phyloP scores from a whole-genome alignment of 139 green algal genomes.

The Coelastrella sp. region DNA sequence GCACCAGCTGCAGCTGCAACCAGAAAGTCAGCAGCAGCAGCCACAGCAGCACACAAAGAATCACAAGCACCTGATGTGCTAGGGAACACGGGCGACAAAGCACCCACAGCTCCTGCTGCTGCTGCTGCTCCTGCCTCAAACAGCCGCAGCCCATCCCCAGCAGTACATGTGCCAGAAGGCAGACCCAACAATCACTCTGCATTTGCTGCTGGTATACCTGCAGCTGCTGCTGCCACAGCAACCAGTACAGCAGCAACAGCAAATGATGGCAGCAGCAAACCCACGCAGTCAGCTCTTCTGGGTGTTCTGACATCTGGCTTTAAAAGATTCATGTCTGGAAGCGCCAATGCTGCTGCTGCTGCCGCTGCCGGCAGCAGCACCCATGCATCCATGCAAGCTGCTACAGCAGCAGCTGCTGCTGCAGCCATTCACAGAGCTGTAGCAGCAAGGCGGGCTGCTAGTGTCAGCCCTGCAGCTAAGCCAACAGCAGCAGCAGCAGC shows the following conservation, averaged over 20 bases:
- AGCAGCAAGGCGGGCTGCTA: background rate
- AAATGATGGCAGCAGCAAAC: background rate
- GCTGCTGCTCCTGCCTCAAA: too few relatives aligned
- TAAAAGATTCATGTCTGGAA: background rate
- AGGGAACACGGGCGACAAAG: too few relatives aligned
- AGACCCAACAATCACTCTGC: background rate
- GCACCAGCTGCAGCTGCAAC: too few relatives aligned
- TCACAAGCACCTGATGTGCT: too few relatives aligned
- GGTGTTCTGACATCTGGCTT: background rate
- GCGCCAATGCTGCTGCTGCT: constrained; percentile 13
- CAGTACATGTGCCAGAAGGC: too few relatives aligned
- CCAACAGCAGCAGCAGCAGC: constrained; percentile 24
- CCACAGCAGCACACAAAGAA: too few relatives aligned
- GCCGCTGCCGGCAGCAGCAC: background rate
- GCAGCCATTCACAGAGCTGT: background rate
- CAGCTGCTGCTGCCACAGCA: background rate
- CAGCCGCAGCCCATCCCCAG: too few relatives aligned
- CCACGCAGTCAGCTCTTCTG: background rate
- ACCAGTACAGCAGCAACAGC: background rate
- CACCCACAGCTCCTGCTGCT: background rate
- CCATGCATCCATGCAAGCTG: background rate
- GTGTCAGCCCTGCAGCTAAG: background rate
- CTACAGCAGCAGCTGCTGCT: constrained; percentile 20
- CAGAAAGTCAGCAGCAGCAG: too few relatives aligned
- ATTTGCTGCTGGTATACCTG: background rate